Evolutionary conservation across 2,329 filamentous ascomycete genomes (phyloP).

Genomic region (Calonectria crousiana): DNA sequence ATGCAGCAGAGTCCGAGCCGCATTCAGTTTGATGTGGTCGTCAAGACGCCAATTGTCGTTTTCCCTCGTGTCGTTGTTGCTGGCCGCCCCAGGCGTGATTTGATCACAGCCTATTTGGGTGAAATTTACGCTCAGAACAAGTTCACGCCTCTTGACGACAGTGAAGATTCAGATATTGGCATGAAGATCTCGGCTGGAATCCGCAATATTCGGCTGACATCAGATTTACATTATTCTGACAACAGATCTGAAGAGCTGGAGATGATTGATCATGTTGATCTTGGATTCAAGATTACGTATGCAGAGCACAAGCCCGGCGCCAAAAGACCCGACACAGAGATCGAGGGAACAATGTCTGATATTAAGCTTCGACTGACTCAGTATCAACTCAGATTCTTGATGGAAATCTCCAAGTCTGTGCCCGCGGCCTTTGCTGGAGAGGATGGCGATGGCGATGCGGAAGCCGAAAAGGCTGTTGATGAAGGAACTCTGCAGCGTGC

Average conservation of each 20-base stretch:
- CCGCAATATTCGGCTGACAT: slow-evolving; percentile 90
- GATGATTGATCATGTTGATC: slow-evolving; percentile 96
- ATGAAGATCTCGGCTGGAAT: slow-evolving; percentile 95
- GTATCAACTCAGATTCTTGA: slow-evolving; percentile 88
- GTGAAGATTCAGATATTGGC: slow-evolving; percentile 77
- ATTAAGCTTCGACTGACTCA: slow-evolving; percentile 92
- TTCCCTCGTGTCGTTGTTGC: slow-evolving; percentile 85
- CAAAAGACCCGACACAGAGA: slow-evolving; percentile 89
- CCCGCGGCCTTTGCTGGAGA: slow-evolving; percentile 82
- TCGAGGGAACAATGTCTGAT: slow-evolving; percentile 92
- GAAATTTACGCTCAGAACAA: slow-evolving; percentile 98
- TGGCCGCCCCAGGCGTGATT: slow-evolving; percentile 79
- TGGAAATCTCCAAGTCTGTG: slow-evolving; percentile 89
- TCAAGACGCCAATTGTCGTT: slow-evolving; percentile 95
- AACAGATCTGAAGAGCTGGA: slow-evolving; percentile 86
- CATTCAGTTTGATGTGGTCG: slow-evolving; percentile 92
- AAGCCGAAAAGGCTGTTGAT: slow-evolving; percentile 81
- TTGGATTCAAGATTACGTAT: slow-evolving; percentile 93
- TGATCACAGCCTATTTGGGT: slow-evolving; percentile 92
- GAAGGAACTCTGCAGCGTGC: slow-evolving; percentile 63
- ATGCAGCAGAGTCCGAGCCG: slow-evolving; percentile 91
- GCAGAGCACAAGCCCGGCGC: slow-evolving; percentile 83
- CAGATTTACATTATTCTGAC: slow-evolving; percentile 84
- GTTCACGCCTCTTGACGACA: slow-evolving; percentile 87
- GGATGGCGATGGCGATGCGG: slow-evolving; percentile 79